Percentiles rank a stretch among this genome's conserved stretches.
phyloP scores from a whole-genome alignment of 2,329 filamentous ascomycete genomes.

The Ophiosphaerella korrae region DNA sequence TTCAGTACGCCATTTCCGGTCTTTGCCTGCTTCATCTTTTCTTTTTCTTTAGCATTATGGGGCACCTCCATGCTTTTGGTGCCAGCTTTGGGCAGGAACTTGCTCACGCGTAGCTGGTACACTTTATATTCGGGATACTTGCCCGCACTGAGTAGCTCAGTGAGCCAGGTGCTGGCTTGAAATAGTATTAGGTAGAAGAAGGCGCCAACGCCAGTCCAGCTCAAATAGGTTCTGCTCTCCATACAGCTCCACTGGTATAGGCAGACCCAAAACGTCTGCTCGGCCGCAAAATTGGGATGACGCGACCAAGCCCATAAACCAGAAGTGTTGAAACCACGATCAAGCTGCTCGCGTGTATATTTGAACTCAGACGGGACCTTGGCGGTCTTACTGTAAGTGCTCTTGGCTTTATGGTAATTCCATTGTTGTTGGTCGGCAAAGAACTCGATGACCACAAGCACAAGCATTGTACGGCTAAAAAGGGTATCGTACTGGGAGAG shows the following conservation, averaged over 20 bases:
- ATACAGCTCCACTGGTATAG: slow-evolving; percentile 89
- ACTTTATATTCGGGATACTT: slow-evolving; percentile 90
- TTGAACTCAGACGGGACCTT: slow-evolving; percentile 68
- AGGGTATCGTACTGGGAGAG: slow-evolving; percentile 60
- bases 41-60: slow-evolving; percentile 25
- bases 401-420: slow-evolving; percentile 84
- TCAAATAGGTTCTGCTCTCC: slow-evolving; percentile 71
- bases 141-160: slow-evolving; percentile 75
- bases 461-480: slow-evolving; percentile 61
- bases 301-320: slow-evolving; percentile 88
- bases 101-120: slow-evolving; percentile 83
- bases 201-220: slow-evolving; percentile 78
- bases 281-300: slow-evolving; percentile 93
- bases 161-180: slow-evolving; percentile 86
- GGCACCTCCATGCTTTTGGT: slow-evolving; percentile 38
- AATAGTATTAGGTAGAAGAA: slow-evolving; percentile 78
- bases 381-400: slow-evolving; percentile 72
- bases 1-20: slow-evolving; percentile 24
- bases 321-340: slow-evolving; percentile 83
- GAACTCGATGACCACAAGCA: slow-evolving; percentile 69
- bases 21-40: slow-evolving; percentile 27
- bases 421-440: slow-evolving; percentile 94
- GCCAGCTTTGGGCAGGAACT: slow-evolving; percentile 72
- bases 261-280: slow-evolving; percentile 87
- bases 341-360: slow-evolving; percentile 75